Conservation (phyloP, 371 early-diverging fungal species). For the Rhizopus delemar region DNA sequence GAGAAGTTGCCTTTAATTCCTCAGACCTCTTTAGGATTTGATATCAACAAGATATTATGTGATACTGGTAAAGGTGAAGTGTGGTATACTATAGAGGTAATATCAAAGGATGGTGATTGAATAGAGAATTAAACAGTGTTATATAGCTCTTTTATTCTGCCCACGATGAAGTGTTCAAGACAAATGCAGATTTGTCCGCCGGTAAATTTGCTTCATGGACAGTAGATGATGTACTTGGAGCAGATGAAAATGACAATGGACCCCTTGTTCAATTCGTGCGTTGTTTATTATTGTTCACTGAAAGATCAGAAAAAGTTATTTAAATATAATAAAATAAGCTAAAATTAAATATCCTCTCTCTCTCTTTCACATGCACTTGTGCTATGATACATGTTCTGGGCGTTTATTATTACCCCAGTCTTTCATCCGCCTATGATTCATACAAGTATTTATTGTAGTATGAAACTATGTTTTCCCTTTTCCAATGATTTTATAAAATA, state of each 20-base stretch:
- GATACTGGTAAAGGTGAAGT: conserved; percentile 43
- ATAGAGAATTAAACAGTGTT: not conserved
- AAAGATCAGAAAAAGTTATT: conserved; percentile 20
- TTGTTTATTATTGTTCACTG: conserved; percentile 39
- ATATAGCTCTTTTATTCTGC: conserved; percentile 30
- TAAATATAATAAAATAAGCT: not conserved
- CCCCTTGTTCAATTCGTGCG: conserved; percentile 39
- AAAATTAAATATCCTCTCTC: not conserved
- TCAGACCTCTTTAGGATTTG: conserved; percentile 26
- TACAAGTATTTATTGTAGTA: not conserved
- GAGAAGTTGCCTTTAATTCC: conserved; percentile 37
- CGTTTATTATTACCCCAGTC: not conserved
- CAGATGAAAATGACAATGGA: conserved; percentile 13
- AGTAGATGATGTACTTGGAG: conserved; percentile 38
- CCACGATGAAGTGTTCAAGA: conserved; percentile 37
- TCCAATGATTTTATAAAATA: conserved; percentile 28
- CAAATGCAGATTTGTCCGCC: conserved; percentile 30
- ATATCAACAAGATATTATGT: conserved; percentile 37
- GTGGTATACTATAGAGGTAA: conserved; percentile 51
- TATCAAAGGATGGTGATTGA: too few relatives aligned
- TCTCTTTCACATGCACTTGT: too few relatives aligned
- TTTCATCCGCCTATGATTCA: not conserved
- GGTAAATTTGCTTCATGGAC: conserved; percentile 53
- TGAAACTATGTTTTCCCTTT: conserved; percentile 23
- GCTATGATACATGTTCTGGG: too few relatives aligned